Base-by-base conservation (phyloP, 1,284 basidiomycete genomes). In the Cutaneotrichosporon sp. region DNA sequence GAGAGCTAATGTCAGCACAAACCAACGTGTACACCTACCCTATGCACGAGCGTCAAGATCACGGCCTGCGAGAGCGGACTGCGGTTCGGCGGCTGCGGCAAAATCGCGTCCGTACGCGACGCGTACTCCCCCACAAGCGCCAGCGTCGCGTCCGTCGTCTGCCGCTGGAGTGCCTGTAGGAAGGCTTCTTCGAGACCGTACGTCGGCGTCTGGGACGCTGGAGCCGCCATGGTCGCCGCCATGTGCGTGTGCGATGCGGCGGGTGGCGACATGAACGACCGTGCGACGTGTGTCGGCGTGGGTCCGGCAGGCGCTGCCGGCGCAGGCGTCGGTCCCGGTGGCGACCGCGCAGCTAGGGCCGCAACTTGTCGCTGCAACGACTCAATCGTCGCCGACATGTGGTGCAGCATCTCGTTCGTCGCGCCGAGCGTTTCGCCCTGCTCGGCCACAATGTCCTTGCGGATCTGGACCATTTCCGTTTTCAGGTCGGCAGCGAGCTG, bases 401-500 rank as follows among this genome's bases (percentile, higher is more conserved):
- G 49, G 30, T 51, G 44, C 23, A 71, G 40, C 46, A 56, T 39
- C 1, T 46, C 49, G 35, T 58, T 57, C 13, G 58, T 60, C 33
- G 49, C 50, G 12, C 20, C 46, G 13, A 60, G 43, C 22, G 56
- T 54, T 9, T 60, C 58, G 39, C 46, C 52, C 49, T 58, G 56
- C 41, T 62, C 61, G 20, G 43, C 38, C 18, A 49, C 47, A 14
- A 60, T 40, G 43, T 60, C 58, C 56, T 62, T 62, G 45, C 61
- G 58, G 38, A 62, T 58, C 66, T 70, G 67, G 7, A 67, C 42
- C 61, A 72, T 63, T 53, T 73, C 69, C 7, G 67, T 63, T 54
- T 61, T 64, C 41, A 71, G 49, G 50, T 73, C 69, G 2, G 49
- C 17, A 2, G 59, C 51, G 5, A 73, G 52, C 47, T 62, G 60